phyloP scores from a whole-genome alignment of 441 rosid genomes.

The Populus trichocarpa region DNA sequence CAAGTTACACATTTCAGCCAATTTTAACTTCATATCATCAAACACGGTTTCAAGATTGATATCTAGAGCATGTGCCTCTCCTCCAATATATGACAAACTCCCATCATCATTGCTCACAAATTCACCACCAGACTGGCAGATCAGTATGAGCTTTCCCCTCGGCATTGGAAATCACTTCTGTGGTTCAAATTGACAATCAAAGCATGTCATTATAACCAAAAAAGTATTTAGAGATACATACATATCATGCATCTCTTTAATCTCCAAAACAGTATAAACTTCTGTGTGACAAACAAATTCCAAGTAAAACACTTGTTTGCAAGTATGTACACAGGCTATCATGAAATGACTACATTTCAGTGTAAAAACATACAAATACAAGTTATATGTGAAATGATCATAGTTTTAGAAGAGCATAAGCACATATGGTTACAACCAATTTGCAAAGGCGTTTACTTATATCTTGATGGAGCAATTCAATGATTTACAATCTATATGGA shows the following conservation, averaged over 20 bases:
- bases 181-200: constrained; percentile 18
- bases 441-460: not conserved
- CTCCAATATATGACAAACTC: constrained; percentile 62
- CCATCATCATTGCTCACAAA: constrained; percentile 66
- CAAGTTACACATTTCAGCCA: constrained; percentile 67
- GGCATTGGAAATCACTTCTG: constrained; percentile 48
- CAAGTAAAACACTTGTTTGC: not conserved
- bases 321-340: not conserved
- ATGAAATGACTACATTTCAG: not conserved
- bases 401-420: not conserved
- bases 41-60: constrained; percentile 59
- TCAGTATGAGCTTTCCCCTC: constrained; percentile 79
- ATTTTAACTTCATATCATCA: constrained; percentile 64
- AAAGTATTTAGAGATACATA: not conserved
- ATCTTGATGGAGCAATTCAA: not conserved
- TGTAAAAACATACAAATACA: not conserved
- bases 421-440: not conserved
- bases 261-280: constrained; percentile 5
- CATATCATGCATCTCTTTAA: not conserved
- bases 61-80: constrained; percentile 84
- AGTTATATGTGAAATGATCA: not conserved
- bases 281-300: not conserved
- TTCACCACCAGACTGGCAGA: constrained; percentile 81
- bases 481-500: not conserved
- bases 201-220: not conserved